Evolutionary conservation across 2,329 filamentous ascomycete species (phyloP), one percentile per base, ranked within the genome.

Genomic region (Aureobasidium mangrovei): DNA sequence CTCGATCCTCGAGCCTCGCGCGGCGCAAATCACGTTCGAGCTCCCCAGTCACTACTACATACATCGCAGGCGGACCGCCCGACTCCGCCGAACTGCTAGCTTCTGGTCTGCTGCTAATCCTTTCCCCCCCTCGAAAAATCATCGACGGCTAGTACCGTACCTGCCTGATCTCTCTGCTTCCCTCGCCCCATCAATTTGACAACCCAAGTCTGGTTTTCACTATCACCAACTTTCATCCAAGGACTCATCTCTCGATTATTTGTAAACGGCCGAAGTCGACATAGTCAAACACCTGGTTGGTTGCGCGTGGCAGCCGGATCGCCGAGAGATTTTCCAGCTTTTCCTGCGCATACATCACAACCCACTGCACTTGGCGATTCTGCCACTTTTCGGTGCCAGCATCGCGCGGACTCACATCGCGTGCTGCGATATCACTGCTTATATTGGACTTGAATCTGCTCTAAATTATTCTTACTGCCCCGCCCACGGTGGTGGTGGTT

Each of bases 251-350:
- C 18, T 18, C 18, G 18, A 18, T 18, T 18, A 18, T 18, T 18
- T 18, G 18, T 18, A 18, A 18, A 18, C 18, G 18, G 1, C 18
- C 18, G 18, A 18, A 18, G 18, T 18, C 18, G 18, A 18, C 18
- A 18, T 18, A 18, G 18, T 18, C 18, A 18, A 18, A 18, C 18
- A 18, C 18, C 18, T 18, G 18, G 29, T 29, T 41, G 36, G 29
- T 26, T 35, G 24, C 47, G 47, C 24, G 47, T 33, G 18, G 10
- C 38, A 10, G 36, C 47, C 5, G n/a, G 32, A 29, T 51, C 31
- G 47, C 47, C 38, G 38, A 51, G 47, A 42, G 47, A 51, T 51
- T 51, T 51, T 51, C 38, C 18, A 27, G 29, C 38, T 51, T 51
- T 51, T 51, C 38, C 29, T 12, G 10, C 6, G 12, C 38, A 18